Base-by-base conservation (phyloP, 2,329 filamentous ascomycete species). In the Sphaerulina musiva region DNA sequence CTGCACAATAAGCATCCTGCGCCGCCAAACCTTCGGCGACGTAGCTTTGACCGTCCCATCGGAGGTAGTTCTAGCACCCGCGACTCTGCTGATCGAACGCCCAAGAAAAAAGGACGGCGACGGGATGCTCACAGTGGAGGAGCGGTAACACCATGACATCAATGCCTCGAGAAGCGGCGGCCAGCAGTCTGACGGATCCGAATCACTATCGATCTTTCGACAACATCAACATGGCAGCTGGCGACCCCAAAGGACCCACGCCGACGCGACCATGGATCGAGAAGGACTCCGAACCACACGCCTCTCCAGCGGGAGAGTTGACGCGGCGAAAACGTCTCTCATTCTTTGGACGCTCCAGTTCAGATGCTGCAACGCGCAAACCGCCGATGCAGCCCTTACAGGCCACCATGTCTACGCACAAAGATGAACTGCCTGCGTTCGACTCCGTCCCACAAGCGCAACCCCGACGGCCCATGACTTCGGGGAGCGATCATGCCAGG, bases 261-360 rank as follows among this genome's bases (percentile, higher is more conserved):
- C 49, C 59, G 32, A 54, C 41, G 51, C 47, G 46, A 44, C 41
- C 56, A 46, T 44, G 48, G 54, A 38, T 38, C 36, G 45, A 55
- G 40, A 48, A 29, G 40, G 58, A 58, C 34, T 42, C 50, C 36
- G 43, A 51, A 5, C 36, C 45, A 34, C 46, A 47, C 14, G 14
- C 14, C n/a, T 49, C 59, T 17, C 54, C 56, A n/a, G 34, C 4
- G 9, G 34, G 9, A n/a, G 59, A 58, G n/a, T 45, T 49, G 12
- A 53, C 56, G 52, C 58, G 59, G 40, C 55, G 58, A 6, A 64
- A 64, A 50, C 56, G 62, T 40, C 55, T 62, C 20, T 65, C 63
- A 4, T 62, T 65, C 59, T 65, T 65, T 46, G 58, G 58, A 41
- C 60, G 63, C 9, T 53, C 60, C 29, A 57, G 49, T 26, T 60